phyloP scores from a whole-genome alignment of 495 filamentous ascomycete genomes.

The Letharia lupina region DNA sequence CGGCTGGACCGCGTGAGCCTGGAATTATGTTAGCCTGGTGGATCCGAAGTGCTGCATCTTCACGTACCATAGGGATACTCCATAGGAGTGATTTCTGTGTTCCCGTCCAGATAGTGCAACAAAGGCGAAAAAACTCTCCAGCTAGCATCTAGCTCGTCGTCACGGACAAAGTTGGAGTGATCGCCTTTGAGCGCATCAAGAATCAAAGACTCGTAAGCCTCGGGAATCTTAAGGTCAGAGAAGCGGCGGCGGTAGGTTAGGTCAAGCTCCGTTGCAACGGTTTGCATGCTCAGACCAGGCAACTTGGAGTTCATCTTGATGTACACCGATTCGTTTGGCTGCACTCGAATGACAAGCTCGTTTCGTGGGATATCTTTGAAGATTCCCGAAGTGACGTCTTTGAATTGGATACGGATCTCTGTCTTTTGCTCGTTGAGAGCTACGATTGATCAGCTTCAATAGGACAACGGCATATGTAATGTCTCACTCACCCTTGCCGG shows the following conservation, averaged over 20 bases:
- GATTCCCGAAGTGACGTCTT: conserved; percentile 97
- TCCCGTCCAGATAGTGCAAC: conserved; percentile 95
- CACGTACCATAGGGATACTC: conserved; percentile 98
- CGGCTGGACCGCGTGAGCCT: conserved; percentile 94
- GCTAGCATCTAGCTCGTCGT: conserved; percentile 95
- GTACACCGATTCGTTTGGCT: conserved; percentile 99
- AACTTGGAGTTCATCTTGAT: conserved; percentile 99
- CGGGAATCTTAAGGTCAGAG: conserved; percentile 98
- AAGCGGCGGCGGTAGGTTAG: conserved; percentile 97
- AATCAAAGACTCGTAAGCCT: conserved; percentile 97
- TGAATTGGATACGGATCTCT: conserved; percentile 98
- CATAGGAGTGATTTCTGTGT: conserved; percentile 99
- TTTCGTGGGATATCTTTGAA: conserved; percentile 99
- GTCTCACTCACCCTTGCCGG: conserved; percentile 64
- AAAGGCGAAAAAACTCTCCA: conserved; percentile 99
- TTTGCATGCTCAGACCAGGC: conserved; percentile 98
- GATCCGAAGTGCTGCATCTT: conserved; percentile 19
- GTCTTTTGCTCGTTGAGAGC: conserved; percentile 99
- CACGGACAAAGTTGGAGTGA: conserved; percentile 99
- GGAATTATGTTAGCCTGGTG: conserved; percentile 4
- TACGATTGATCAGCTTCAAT: conserved; percentile 24
- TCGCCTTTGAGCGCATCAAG: conserved; percentile 97
- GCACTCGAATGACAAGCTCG: conserved; percentile 97
- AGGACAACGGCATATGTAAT: not conserved
- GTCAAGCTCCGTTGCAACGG: conserved; percentile 96